Evolutionary conservation across 2,329 filamentous ascomycete genomes (phyloP).

Genomic region (Stagonosporopsis tanaceti): DNA sequence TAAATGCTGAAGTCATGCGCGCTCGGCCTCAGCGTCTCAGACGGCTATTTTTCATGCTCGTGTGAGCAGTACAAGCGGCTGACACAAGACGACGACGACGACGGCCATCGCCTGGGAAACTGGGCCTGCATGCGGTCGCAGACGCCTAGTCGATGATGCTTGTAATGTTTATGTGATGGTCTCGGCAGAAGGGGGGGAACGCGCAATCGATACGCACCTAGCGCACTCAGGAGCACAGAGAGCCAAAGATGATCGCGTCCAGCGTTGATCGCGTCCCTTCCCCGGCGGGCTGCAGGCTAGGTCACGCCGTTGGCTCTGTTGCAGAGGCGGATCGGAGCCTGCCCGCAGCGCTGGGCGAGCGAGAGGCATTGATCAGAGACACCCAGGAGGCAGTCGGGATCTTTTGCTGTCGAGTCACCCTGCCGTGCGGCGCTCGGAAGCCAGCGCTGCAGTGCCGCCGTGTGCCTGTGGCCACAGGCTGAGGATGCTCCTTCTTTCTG

Average conservation of each 20-base stretch:
- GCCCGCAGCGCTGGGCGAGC: conserved; percentile 14
- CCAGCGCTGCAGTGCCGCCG: conserved; percentile 1
- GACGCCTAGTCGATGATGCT: neutral
- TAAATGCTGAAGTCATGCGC: conserved; percentile 16
- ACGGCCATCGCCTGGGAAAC: conserved; percentile 3
- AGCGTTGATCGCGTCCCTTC: conserved; percentile 13
- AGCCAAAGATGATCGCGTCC: conserved; percentile 4
- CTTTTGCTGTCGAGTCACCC: conserved; percentile 15
- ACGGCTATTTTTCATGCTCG: neutral
- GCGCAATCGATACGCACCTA: conserved; percentile 36
- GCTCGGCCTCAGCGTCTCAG: conserved; percentile 8
- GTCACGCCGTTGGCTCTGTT: conserved; percentile 14
- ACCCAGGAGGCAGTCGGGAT: conserved; percentile 2
- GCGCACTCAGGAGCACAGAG: neutral
- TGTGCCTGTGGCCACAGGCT: conserved; percentile 3
- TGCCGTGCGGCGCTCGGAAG: conserved; percentile 8
- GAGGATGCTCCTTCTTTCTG: conserved; percentile 2
- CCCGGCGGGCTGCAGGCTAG: conserved; percentile 8
- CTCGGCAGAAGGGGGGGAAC: conserved; percentile 15
- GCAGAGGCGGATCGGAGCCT: conserved; percentile 16
- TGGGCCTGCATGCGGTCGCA: neutral
- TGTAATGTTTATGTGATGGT: conserved; percentile 9
- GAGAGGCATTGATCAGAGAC: conserved; percentile 2
- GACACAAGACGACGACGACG: neutral
- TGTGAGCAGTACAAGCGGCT: conserved; percentile 10